These are phyloP conservation scores for Mallotus repandus DNA, from an alignment of 441 rosid species.

Conservation along the genomic window DNA sequence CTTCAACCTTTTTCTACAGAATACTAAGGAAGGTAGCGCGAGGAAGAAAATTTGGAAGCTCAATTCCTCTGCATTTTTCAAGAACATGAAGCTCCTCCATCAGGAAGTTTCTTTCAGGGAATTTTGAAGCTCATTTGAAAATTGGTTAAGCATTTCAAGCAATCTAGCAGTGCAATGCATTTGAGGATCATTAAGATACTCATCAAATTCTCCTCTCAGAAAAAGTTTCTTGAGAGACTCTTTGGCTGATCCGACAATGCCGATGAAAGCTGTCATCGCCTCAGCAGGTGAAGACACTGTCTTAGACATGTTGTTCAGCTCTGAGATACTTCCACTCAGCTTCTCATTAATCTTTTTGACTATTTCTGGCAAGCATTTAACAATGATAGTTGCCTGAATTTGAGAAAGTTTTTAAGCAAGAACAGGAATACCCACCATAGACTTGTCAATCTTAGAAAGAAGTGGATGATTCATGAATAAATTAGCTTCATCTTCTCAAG, in stretches of 20 bases:
- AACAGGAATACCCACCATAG: slow-evolving; percentile 36
- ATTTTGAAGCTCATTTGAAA: slow-evolving; percentile 3
- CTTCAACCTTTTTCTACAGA: slow-evolving; percentile 18
- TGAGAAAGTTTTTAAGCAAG: slow-evolving; percentile 35
- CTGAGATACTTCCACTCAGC: slow-evolving; percentile 10
- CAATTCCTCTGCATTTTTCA: slow-evolving; percentile 25
- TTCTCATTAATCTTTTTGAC: slow-evolving; percentile 29
- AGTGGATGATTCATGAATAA: slow-evolving; percentile 33
- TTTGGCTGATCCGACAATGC: slow-evolving; percentile 25
- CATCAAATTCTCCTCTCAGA: slow-evolving; percentile 21
- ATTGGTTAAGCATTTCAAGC: slow-evolving; percentile 21
- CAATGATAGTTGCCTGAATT: slow-evolving; percentile 33
- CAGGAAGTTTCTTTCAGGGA: slow-evolving; percentile 8
- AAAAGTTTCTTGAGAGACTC: slow-evolving; percentile 31
- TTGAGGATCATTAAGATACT: slow-evolving; percentile 11
- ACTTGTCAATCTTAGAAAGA: slow-evolving; percentile 25
- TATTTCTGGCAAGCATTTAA: slow-evolving; percentile 31
- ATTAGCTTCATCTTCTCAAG: slow-evolving; percentile 25
- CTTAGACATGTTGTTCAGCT: slow-evolving; percentile 35
- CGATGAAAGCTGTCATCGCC: slow-evolving; percentile 32
- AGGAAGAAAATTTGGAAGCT: slow-evolving; percentile 23
- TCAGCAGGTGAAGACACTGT: slow-evolving; percentile 21
- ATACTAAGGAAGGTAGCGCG: slow-evolving; percentile 20
- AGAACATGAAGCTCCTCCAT: slow-evolving; percentile 20
- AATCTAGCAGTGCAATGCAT: slow-evolving; percentile 26